Evolutionary conservation across 2,329 filamentous ascomycete species (phyloP), one percentile per base, ranked within the genome.

Genomic region (Keithomyces neogunnii): DNA sequence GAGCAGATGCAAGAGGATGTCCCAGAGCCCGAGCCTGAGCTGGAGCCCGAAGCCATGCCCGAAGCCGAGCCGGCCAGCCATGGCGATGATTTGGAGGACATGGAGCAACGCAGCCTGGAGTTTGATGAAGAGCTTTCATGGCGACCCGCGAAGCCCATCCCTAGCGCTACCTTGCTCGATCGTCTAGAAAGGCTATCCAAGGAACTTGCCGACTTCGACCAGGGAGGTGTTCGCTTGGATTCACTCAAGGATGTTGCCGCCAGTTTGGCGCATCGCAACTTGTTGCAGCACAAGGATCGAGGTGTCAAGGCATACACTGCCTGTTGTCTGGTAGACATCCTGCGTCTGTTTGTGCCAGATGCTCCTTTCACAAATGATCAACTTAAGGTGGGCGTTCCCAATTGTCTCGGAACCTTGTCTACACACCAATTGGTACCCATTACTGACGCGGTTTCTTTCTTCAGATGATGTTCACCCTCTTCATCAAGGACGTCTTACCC

Each of bases 341-440:
- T 99, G 65, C 86, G 88, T 61, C 78, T 99, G 52, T 96, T 89
- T 70, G 93, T 93, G 31, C 93, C 93, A 0, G 86, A 97, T 75
- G 93, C 93, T 65, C 93, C 93, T 19, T 97, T 95, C 69, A 95
- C 89, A 29, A 83, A 82, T 40, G 83, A 87, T 53, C 91, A 97
- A 72, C 78, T 97, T 56, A 96, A 95, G 85, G 90, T 92, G 69
- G 57, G 74, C 60, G n/a, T 46, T 51, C 40, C 51, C 11, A 30
- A 33, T 45, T 31, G 11, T 40, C 39, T 19, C 4, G n/a, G 9
- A 26, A 6, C 19, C 11, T 36, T 2, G 28, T 44, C 4, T 29
- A 32, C 42, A 48, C 3, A 28, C 5, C 35, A 39, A 35, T 49
- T 52, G 44, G 35, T 52, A 19, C 31, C 47, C 10, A 35, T 33